Evolutionary conservation across 495 filamentous ascomycete genomes (phyloP).

Genomic region (Neurospora pannonica): DNA sequence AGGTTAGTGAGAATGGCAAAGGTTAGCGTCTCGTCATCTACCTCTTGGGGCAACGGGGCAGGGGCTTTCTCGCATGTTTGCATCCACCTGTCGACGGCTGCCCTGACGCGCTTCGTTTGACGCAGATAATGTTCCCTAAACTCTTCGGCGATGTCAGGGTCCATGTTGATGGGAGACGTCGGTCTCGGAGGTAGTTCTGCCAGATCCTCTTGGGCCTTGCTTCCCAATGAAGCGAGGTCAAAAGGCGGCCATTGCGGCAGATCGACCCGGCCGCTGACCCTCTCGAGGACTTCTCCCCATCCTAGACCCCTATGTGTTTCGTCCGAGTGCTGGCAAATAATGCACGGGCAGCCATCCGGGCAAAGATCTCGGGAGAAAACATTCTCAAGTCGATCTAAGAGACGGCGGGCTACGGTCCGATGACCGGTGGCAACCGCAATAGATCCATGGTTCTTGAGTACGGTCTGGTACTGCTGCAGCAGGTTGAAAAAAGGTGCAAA

Average conservation of each 20-base stretch:
- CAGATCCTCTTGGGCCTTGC: slow-evolving; percentile 38
- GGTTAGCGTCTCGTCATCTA: slow-evolving; percentile 84
- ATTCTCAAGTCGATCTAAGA: slow-evolving; percentile 87
- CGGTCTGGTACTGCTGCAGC: slow-evolving; percentile 74
- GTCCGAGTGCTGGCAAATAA: slow-evolving; percentile 59
- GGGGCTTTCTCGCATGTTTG: slow-evolving; percentile 60
- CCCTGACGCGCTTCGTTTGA: slow-evolving; percentile 78
- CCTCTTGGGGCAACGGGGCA: slow-evolving; percentile 67
- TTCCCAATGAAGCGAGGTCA: slow-evolving; percentile 55
- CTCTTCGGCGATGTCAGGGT: slow-evolving; percentile 86
- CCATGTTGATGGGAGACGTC: slow-evolving; percentile 67
- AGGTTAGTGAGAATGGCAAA: slow-evolving; percentile 91
- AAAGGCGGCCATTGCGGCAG: slow-evolving; percentile 85
- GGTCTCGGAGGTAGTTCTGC: slow-evolving; percentile 36
- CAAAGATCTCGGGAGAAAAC: slow-evolving; percentile 90
- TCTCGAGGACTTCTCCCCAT: slow-evolving; percentile 94
- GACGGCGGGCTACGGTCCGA: slow-evolving; percentile 78
- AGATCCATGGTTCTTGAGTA: slow-evolving; percentile 75
- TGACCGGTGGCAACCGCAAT: slow-evolving; percentile 95
- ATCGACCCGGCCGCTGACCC: slow-evolving; percentile 77
- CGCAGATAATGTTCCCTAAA: slow-evolving; percentile 80
- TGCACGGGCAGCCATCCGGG: slow-evolving; percentile 62
- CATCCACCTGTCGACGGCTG: slow-evolving; percentile 80
- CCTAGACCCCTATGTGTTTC: slow-evolving; percentile 63
- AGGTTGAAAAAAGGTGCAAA: slow-evolving; percentile 74